phyloP scores from a whole-genome alignment of 2,329 filamentous ascomycete species.

The Pestalotiopsis sp. region DNA sequence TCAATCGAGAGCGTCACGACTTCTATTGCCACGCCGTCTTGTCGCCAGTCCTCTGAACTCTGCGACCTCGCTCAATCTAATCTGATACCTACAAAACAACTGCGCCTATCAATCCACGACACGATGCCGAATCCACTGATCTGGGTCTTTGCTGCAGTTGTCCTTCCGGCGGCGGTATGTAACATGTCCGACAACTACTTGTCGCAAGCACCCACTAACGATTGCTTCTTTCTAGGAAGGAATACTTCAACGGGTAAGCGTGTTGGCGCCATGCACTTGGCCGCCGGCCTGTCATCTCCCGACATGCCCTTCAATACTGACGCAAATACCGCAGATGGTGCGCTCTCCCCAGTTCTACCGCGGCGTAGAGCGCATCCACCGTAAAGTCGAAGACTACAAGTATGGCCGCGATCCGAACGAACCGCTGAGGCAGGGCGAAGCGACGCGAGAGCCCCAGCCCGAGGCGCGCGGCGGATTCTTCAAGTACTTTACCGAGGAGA shows the following conservation, averaged over 20 bases:
- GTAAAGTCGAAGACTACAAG: conserved; percentile 48
- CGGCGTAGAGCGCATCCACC: conserved; percentile 55
- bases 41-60: not conserved
- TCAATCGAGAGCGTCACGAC: not conserved
- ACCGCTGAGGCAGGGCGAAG: conserved; percentile 54
- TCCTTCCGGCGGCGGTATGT: conserved; percentile 1
- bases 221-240: not conserved
- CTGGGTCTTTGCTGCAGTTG: not conserved
- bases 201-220: not conserved
- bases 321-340: not conserved
- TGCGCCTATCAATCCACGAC: not conserved
- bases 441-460: conserved; percentile 42
- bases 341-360: conserved; percentile 53
- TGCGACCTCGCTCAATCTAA: not conserved
- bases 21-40: not conserved
- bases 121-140: conserved; percentile 8
- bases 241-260: not conserved
- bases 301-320: not conserved
- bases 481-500: conserved; percentile 51
- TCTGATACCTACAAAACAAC: not conserved
- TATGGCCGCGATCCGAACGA: conserved; percentile 54
- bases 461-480: conserved; percentile 36
- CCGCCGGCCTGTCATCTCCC: no score
- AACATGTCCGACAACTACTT: not conserved
- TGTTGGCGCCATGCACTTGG: no score